phyloP scores from a whole-genome alignment of 108 stramenopile genomes.

The Nitzschia sp. region DNA sequence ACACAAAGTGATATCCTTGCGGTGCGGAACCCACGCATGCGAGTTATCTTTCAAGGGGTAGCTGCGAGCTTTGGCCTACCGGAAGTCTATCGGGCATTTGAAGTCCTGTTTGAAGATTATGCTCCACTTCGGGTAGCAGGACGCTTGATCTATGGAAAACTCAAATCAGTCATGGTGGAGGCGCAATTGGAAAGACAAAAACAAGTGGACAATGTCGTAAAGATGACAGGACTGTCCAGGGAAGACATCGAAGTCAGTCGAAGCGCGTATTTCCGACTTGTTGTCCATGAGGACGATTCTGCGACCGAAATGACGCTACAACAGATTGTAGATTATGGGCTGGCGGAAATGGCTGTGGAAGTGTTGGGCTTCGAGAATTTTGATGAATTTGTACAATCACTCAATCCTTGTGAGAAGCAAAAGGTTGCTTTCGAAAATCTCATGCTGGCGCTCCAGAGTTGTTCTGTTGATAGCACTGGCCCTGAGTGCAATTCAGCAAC shows the following conservation, averaged over 20 bases:
- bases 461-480: constrained; percentile 14
- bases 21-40: constrained; percentile 36
- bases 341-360: constrained; percentile 19
- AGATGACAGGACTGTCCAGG: constrained; percentile 26
- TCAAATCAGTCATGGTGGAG: constrained; percentile 49
- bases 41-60: constrained; percentile 59
- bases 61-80: constrained; percentile 50
- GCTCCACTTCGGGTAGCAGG: constrained; percentile 67
- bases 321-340: constrained; percentile 24
- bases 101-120: constrained; percentile 72
- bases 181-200: constrained; percentile 29
- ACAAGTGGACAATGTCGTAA: constrained; percentile 41
- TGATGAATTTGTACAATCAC: constrained; percentile 15
- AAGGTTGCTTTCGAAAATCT: constrained; percentile 11
- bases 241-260: constrained; percentile 22
- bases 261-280: constrained; percentile 22
- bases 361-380: constrained; percentile 21
- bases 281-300: constrained; percentile 3
- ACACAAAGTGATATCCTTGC: constrained; percentile 19
- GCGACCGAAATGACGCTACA: constrained; percentile 29
- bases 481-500: constrained; percentile 16
- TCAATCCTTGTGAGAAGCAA: constrained; percentile 21
- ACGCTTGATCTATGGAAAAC: constrained; percentile 48
- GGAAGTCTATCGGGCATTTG: constrained; percentile 61
- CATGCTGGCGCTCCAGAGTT: constrained; percentile 38